These are phyloP conservation scores for Solanum gandarillasii DNA, from an alignment of 257 asterid genomes.

Conservation along the genomic window DNA sequence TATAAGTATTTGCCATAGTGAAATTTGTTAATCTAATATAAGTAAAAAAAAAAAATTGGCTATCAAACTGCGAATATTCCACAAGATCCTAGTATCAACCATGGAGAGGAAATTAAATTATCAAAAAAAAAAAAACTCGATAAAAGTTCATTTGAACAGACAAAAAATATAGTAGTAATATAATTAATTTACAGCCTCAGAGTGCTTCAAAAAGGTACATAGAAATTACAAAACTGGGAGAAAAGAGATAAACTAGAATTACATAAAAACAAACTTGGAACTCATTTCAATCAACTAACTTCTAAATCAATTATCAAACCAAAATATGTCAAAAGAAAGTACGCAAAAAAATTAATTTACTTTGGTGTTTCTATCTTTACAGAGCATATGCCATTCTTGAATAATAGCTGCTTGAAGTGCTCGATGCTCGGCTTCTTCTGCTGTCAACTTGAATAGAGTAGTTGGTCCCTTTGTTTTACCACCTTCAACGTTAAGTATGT, in stretches of 20 bases:
- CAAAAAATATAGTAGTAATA: neutral
- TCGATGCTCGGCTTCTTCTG: slow-evolving; percentile 82
- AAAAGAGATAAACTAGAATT: neutral
- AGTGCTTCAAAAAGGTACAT: neutral
- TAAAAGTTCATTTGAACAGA: neutral
- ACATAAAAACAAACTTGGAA: neutral
- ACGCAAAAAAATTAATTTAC: slow-evolving; percentile 18
- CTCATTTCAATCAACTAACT: neutral
- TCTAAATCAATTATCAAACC: neutral
- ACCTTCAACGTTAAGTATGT: slow-evolving; percentile 28
- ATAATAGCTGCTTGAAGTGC: slow-evolving; percentile 78
- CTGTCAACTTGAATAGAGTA: slow-evolving; percentile 51
- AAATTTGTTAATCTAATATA: too few relatives aligned
- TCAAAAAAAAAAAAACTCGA: neutral
- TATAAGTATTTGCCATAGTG: too few relatives aligned
- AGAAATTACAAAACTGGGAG: neutral
- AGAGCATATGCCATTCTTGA: slow-evolving; percentile 77
- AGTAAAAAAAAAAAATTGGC: too few relatives aligned
- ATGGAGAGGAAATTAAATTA: neutral
- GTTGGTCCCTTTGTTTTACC: slow-evolving; percentile 46
- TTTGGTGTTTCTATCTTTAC: slow-evolving; percentile 56
- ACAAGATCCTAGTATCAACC: neutral
- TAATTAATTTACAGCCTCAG: neutral
- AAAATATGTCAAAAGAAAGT: neutral
- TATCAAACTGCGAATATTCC: too few relatives aligned